Conservation (phyloP, 257 asterid species). For the Nicotiana obtusifolia region DNA sequence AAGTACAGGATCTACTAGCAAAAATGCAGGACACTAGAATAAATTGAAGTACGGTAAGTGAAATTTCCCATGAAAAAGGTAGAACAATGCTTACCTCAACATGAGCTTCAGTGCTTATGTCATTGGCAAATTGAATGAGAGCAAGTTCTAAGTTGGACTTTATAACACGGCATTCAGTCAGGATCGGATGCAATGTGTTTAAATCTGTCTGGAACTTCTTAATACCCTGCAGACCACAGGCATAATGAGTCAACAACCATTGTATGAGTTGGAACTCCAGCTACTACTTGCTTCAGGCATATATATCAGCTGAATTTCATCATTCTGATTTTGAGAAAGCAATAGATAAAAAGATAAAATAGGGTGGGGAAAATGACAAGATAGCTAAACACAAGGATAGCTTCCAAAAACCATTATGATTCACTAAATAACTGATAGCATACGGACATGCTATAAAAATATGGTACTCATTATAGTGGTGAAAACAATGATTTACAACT, state of each 20-base stretch:
- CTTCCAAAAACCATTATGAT: background rate
- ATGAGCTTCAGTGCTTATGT: conserved; percentile 99
- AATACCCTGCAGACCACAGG: conserved; percentile 49
- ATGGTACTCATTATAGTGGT: background rate
- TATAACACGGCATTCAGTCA: conserved; percentile 91
- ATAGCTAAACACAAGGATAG: background rate
- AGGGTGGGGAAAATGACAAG: background rate
- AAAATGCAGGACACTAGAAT: background rate
- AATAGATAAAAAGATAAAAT: background rate
- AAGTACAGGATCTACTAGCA: conserved; percentile 10
- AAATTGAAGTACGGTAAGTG: background rate
- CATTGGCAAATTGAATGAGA: conserved; percentile 91
- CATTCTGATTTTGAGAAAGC: background rate
- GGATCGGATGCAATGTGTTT: conserved; percentile 68
- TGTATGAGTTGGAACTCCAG: background rate
- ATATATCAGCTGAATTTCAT: background rate
- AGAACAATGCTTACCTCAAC: conserved; percentile 60
- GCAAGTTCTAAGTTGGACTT: conserved; percentile 73
- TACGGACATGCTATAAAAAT: background rate
- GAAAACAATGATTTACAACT: background rate
- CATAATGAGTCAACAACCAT: background rate
- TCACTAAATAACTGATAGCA: background rate
- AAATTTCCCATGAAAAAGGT: conserved; percentile 2
- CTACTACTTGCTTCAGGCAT: background rate
- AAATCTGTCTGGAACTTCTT: conserved; percentile 65